phyloP scores from a whole-genome alignment of 306 rosid genomes.

The Oemleria cerasiformis region DNA sequence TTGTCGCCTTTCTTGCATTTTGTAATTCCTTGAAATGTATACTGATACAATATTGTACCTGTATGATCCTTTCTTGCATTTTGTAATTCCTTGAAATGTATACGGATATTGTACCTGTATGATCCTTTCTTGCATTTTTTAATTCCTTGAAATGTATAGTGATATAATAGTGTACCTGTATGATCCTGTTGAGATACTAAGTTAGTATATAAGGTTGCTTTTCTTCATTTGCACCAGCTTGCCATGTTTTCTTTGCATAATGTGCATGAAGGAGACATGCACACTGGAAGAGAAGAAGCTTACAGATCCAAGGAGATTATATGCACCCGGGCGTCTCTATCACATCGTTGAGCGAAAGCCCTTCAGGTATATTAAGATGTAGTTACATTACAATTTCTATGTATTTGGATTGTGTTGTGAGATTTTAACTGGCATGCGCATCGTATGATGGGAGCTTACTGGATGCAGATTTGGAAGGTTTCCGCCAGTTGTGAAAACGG shows the following conservation, averaged over 20 bases:
- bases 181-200: conserved; percentile 23
- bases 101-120: conserved; percentile 21
- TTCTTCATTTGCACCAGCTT: conserved; percentile 60
- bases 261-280: conserved; percentile 94
- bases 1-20: conserved; percentile 10
- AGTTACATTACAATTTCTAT: conserved; percentile 4
- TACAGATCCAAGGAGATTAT: conserved; percentile 86
- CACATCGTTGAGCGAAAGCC: conserved; percentile 95
- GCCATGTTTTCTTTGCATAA: conserved; percentile 82
- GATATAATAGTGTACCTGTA: too few species aligned
- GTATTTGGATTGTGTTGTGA: background rate
- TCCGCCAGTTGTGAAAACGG: conserved; percentile 93
- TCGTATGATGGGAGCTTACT: conserved; percentile 5
- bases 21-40: background rate
- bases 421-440: background rate
- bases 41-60: conserved; percentile 20
- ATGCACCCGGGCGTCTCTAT: conserved; percentile 96
- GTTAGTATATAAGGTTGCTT: conserved; percentile 6
- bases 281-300: conserved; percentile 81
- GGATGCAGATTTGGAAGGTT: conserved; percentile 74
- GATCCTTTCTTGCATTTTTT: conserved; percentile 6
- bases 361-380: conserved; percentile 57
- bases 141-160: background rate
- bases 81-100: background rate
- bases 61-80: conserved; percentile 2